Evolutionary conservation across 192 early-diverging fungal species (phyloP).

Genomic region (Paraglomus occultum): DNA sequence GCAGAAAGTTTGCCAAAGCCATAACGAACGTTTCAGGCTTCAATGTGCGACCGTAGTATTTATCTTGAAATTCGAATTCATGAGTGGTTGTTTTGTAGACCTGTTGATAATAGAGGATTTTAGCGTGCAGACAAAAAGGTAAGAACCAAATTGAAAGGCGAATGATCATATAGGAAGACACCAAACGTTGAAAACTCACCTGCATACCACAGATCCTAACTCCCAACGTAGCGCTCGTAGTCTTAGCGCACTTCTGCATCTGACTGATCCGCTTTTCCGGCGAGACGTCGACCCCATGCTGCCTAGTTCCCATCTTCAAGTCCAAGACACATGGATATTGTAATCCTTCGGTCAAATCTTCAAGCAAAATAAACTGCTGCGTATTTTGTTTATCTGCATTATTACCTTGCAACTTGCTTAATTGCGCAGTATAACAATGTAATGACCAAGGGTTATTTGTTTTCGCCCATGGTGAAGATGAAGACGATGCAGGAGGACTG

Average conservation of each 20-base stretch:
- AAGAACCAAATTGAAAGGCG: background rate
- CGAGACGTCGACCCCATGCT: slow-evolving; percentile 88
- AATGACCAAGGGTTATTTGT: slow-evolving; percentile 21
- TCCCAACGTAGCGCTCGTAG: slow-evolving; percentile 89
- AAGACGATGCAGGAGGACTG: too few relatives aligned
- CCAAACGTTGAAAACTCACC: slow-evolving; percentile 45
- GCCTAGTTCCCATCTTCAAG: slow-evolving; percentile 98
- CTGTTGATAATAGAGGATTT: slow-evolving; percentile 35
- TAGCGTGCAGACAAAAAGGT: background rate
- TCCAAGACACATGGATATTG: slow-evolving; percentile 93
- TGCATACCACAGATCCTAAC: slow-evolving; percentile 99
- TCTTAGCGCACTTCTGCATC: slow-evolving; percentile 87
- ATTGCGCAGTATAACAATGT: slow-evolving; percentile 18
- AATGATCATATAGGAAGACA: background rate
- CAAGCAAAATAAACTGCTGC: slow-evolving; percentile 85
- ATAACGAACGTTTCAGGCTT: slow-evolving; percentile 75
- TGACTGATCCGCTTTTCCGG: slow-evolving; percentile 83
- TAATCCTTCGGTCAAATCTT: slow-evolving; percentile 90
- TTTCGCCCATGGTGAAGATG: background rate
- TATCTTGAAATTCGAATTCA: slow-evolving; percentile 85
- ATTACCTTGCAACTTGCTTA: slow-evolving; percentile 10
- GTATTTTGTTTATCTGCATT: background rate
- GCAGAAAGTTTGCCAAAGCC: slow-evolving; percentile 77
- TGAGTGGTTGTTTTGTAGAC: slow-evolving; percentile 77
- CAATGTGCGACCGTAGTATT: slow-evolving; percentile 92